A percentile compares a stretch with the other conserved stretches of the same genome.
phyloP scores from a whole-genome alignment of 495 filamentous ascomycete species.

The Penicillium steckii region DNA sequence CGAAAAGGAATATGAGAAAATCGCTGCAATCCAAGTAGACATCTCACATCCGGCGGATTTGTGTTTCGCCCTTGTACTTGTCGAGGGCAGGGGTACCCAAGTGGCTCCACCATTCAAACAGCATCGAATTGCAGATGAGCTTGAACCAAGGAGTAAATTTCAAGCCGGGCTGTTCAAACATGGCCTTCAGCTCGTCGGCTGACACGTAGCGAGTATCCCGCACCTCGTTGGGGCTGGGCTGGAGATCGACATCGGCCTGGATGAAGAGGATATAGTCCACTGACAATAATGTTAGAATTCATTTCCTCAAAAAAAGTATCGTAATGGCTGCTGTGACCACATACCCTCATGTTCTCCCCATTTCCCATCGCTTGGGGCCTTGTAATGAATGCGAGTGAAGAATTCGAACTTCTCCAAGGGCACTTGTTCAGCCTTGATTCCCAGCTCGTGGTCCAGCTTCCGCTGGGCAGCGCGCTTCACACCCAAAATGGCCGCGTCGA shows the following conservation, averaged over 20 bases:
- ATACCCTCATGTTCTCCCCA: slow-evolving; percentile 99
- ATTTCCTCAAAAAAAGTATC: neutral
- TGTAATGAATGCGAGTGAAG: slow-evolving; percentile 96
- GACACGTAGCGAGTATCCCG: slow-evolving; percentile 80
- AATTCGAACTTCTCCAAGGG: slow-evolving; percentile 89
- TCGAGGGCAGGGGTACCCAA: slow-evolving; percentile 74
- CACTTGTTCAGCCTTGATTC: slow-evolving; percentile 88
- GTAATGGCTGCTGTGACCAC: slow-evolving; percentile 23
- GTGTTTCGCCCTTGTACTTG: slow-evolving; percentile 79
- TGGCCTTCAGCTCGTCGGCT: slow-evolving; percentile 74
- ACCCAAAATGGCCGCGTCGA: slow-evolving; percentile 75
- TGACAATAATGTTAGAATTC: slow-evolving; percentile 29
- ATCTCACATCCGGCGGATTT: slow-evolving; percentile 80
- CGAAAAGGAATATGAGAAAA: neutral
- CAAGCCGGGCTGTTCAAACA: slow-evolving; percentile 77
- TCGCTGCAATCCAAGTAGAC: neutral
- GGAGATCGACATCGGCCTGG: slow-evolving; percentile 83
- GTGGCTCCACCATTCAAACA: slow-evolving; percentile 98
- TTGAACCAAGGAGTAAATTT: slow-evolving; percentile 99
- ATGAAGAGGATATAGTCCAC: slow-evolving; percentile 99
- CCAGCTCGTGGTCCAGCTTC: slow-evolving; percentile 92
- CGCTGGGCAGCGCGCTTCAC: slow-evolving; percentile 88
- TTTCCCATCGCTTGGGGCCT: slow-evolving; percentile 92
- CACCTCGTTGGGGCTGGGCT: slow-evolving; percentile 84
- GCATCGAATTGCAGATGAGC: slow-evolving; percentile 95